Base-by-base conservation (phyloP, 2,329 filamentous ascomycete species). In the Ceratocystis papillata region DNA sequence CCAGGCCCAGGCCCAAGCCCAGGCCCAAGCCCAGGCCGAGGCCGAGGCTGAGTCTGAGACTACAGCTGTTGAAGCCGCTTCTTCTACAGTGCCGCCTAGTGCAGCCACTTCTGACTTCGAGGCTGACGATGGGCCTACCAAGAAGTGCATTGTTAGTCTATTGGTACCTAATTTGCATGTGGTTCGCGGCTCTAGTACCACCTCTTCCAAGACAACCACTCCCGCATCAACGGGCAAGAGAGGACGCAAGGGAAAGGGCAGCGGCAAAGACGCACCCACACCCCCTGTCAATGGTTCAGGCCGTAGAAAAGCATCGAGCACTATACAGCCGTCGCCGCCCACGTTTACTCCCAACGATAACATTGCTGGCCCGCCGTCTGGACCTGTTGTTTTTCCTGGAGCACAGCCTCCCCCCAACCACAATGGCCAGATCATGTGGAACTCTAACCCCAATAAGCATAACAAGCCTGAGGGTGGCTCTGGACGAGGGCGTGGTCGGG, bases 381-480 rank as follows among this genome's bases (percentile, higher is more conserved):
- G 63, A 2, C 61, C 57, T 2, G 44, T 62, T 10, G 46, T 44
- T 6, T 65, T 57, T 8, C 55, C 59, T 12, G 63, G 62, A 5
- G 59, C 55, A 22, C 48, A 55, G 15, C 63, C 66, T 6, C 66
- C 66, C 1, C 66, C 63, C 2, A 67, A 67, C 44, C 64, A 67
- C 63, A 67, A 67, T 48, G 66, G 66, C n/a, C 66, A 67, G 41
- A 65, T 67, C 48, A 67, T 67, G 66, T 67, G 66, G 66, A 67
- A 67, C 46, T 62, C 64, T 17, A 65, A 67, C 28, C 55, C 59
- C 1, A 63, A 67, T 25, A 65, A 63, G 44, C 45, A 45, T 15
- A 30, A 37, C 17, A 64, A 61, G 25, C 63, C 48, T 7, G 41
- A 61, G 17, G 59, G 61, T 20, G 20, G 46, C n/a, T 63, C 63